Percentiles rank a stretch among this genome's conserved stretches.
Conservation (phyloP, 2,329 filamentous ascomycete genomes). For the Metarhizium anisopliae region DNA sequence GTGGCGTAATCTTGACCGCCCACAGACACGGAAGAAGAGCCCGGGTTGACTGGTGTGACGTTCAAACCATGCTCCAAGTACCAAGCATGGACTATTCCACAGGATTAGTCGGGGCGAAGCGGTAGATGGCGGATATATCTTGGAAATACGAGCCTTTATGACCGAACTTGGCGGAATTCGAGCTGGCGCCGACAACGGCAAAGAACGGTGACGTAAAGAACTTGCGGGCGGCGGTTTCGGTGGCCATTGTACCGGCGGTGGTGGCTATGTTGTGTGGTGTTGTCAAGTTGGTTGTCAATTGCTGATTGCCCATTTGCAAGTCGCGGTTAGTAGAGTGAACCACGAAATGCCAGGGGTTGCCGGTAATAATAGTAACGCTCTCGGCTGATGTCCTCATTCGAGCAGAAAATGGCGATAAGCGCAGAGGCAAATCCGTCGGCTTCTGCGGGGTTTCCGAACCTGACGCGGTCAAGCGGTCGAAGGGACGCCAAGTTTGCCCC, state of each 20-base stretch:
- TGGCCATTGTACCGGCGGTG: slow-evolving; percentile 37
- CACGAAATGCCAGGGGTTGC: background rate
- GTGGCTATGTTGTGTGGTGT: background rate
- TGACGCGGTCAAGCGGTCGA: background rate
- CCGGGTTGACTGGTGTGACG: slow-evolving; percentile 78
- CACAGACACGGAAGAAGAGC: slow-evolving; percentile 54
- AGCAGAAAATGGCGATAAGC: background rate
- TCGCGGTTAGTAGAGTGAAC: background rate
- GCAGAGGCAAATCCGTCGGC: background rate
- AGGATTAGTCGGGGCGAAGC: background rate
- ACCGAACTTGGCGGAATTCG: slow-evolving; percentile 77
- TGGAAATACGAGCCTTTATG: slow-evolving; percentile 58
- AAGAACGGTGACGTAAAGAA: slow-evolving; percentile 78
- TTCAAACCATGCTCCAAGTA: slow-evolving; percentile 69
- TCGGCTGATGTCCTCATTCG: background rate
- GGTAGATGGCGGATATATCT: background rate
- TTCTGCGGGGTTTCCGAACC: background rate
- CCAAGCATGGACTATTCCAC: slow-evolving; percentile 70
- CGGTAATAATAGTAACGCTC: background rate
- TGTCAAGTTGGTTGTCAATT: background rate
- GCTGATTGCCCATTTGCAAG: background rate
- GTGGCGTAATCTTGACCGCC: slow-evolving; percentile 49
- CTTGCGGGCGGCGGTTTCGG: slow-evolving; percentile 61
- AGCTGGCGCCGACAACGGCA: slow-evolving; percentile 84
- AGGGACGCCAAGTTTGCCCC: background rate